Evolutionary conservation across 108 stramenopile genomes (phyloP).

Genomic region (Cyclostephanos tholiformis): DNA sequence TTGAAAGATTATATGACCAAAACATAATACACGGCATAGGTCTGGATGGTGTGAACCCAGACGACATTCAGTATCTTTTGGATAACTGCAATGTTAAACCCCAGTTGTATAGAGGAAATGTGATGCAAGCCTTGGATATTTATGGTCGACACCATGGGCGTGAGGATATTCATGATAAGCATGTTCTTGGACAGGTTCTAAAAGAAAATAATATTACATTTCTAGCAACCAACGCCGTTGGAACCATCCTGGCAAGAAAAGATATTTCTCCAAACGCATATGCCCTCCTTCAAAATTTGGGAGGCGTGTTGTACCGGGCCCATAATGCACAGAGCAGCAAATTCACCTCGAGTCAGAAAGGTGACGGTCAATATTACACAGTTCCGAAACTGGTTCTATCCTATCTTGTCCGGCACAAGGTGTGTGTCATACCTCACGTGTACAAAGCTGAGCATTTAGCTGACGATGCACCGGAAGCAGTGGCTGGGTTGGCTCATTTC

Average conservation of each 20-base stretch:
- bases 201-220: constrained; percentile 36
- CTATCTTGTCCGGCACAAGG: constrained; percentile 35
- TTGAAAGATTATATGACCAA: constrained; percentile 33
- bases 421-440: constrained; percentile 37
- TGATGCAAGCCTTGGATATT: constrained; percentile 39
- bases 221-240: constrained; percentile 39
- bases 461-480: constrained; percentile 46
- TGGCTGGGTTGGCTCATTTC: constrained; percentile 28
- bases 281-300: constrained; percentile 34
- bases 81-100: constrained; percentile 23
- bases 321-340: constrained; percentile 21
- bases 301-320: constrained; percentile 31
- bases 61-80: constrained; percentile 29
- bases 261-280: constrained; percentile 30
- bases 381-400: constrained; percentile 41
- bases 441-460: constrained; percentile 48
- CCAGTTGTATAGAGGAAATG: constrained; percentile 41
- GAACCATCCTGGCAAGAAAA: constrained; percentile 32
- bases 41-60: constrained; percentile 17
- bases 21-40: constrained; percentile 39
- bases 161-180: constrained; percentile 5
- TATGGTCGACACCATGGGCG: constrained; percentile 28
- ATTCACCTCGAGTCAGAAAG: constrained; percentile 14
- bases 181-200: constrained; percentile 20
- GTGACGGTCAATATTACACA: constrained; percentile 37